Base-by-base conservation (phyloP, 768 basidiomycete species). In the Russula sp. region DNA sequence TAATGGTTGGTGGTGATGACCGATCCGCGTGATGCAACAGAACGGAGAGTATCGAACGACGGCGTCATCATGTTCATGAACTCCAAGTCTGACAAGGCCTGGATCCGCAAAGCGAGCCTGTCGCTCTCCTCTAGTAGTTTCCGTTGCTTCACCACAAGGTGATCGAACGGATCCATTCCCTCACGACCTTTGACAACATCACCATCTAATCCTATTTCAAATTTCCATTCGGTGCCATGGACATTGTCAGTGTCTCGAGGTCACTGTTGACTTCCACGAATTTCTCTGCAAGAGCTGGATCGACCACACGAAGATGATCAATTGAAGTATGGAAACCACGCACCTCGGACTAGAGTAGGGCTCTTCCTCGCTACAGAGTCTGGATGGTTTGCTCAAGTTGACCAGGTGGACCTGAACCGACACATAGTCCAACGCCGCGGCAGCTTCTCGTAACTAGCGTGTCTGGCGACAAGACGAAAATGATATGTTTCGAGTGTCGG, bases 401-500 rank as follows among this genome's bases (percentile, higher is more conserved):
- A 50, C 45, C 0, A 0, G 16, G 3, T 50, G 2, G 11, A 50
- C n/a, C 31, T 42, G 47, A 55, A 56, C 44, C 0, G 61, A 62
- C 4, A 48, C 61, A 7, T 50, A 42, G 10, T 57, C 40, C 20
- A 45, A 31, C 27, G 27, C 27, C 27, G 27, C 4, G 61, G 55
- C 2, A 62, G 42, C 40, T 34, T 39, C 20, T 49, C 34, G 6
- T 40, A 55, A 6, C 2, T 2, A 6, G 55, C 5, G 7, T 31
- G 45, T 47, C 14, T 40, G 2, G 47, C 8, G 20, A 62, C 18
- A 9, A 62, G 39, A 31, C 32, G 55, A 37, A 16, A 27, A 39
- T 62, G 61, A 9, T 62, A 55, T n/a, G 20, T 57, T n/a, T 52
- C 47, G 11, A 62, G 20, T 18, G 55, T 62, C 1, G 61, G 55